Conservation (phyloP, 2,329 filamentous ascomycete genomes). For the Arthrobotrys entomopaga region DNA sequence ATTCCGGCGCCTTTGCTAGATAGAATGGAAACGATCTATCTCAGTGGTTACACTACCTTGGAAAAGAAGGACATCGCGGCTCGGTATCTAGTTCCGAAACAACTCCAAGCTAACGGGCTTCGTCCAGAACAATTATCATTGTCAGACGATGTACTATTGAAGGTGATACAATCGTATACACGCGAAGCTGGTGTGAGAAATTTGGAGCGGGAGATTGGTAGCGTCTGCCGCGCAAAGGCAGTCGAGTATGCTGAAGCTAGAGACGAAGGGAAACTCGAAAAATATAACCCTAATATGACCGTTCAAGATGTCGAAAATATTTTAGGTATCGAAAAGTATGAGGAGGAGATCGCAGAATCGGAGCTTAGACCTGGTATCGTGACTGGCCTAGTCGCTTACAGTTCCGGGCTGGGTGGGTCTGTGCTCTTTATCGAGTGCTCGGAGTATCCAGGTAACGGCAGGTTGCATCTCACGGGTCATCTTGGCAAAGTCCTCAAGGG, state of each 20-base stretch:
- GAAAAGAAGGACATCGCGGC: conserved; percentile 96
- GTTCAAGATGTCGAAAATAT: conserved; percentile 87
- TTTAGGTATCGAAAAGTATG: conserved; percentile 89
- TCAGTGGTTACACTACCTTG: conserved; percentile 94
- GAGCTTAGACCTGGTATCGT: conserved; percentile 87
- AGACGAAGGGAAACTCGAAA: conserved; percentile 74
- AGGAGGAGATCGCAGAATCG: conserved; percentile 94
- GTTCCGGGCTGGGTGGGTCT: conserved; percentile 76
- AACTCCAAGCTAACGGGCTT: conserved; percentile 89
- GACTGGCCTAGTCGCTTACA: conserved; percentile 94
- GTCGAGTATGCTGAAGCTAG: conserved; percentile 93
- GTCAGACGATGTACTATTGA: conserved; percentile 85
- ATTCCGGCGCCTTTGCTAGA: conserved; percentile 94
- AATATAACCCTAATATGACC: conserved; percentile 78
- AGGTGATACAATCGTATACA: conserved; percentile 95
- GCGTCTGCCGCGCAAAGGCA: conserved; percentile 92
- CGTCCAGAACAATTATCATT: conserved; percentile 78
- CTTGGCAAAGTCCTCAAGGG: conserved; percentile 91
- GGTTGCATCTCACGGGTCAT: conserved; percentile 94
- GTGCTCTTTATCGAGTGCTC: conserved; percentile 99
- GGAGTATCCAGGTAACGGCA: conserved; percentile 92
- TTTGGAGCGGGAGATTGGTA: conserved; percentile 92
- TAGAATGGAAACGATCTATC: conserved; percentile 93
- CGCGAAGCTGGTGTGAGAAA: conserved; percentile 96
- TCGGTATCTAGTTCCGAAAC: conserved; percentile 94